These are phyloP conservation scores for Geoglossum cookeanum DNA, from an alignment of 2,329 filamentous ascomycete species.

Conservation along the genomic window DNA sequence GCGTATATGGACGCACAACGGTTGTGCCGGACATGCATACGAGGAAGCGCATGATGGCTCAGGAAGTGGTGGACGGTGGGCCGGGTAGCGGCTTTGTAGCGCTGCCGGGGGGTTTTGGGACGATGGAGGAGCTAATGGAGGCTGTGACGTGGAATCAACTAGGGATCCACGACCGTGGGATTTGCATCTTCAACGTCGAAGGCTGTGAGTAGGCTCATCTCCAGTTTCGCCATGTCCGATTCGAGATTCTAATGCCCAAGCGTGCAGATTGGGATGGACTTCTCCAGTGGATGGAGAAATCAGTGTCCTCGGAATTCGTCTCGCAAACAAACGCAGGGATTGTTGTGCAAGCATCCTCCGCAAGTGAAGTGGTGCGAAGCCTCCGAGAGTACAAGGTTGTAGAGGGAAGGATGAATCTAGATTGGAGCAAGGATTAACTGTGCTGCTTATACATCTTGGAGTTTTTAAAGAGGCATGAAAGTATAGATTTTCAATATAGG, in stretches of 20 bases:
- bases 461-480: background rate
- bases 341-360: slow-evolving; percentile 52
- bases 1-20: slow-evolving; percentile 62
- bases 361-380: slow-evolving; percentile 51
- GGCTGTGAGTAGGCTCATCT: slow-evolving; percentile 31
- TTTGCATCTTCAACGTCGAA: slow-evolving; percentile 70
- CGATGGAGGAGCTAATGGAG: slow-evolving; percentile 88
- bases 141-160: slow-evolving; percentile 89
- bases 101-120: slow-evolving; percentile 77
- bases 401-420: slow-evolving; percentile 55
- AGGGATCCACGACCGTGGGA: slow-evolving; percentile 65
- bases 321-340: slow-evolving; percentile 51
- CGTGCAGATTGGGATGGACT: slow-evolving; percentile 58
- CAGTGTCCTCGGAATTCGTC: slow-evolving; percentile 62
- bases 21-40: slow-evolving; percentile 94
- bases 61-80: slow-evolving; percentile 63
- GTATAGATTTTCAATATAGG: background rate
- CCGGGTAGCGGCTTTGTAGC: slow-evolving; percentile 79
- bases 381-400: slow-evolving; percentile 60
- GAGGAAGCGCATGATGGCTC: slow-evolving; percentile 83
- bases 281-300: slow-evolving; percentile 59
- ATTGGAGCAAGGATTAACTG: slow-evolving; percentile 43
- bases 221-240: background rate
- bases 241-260: background rate
- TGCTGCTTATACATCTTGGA: background rate